A percentile compares a stretch with the other conserved stretches of the same genome.
Conservation (phyloP, 2,329 filamentous ascomycete species). For the Colletotrichum scovillei region DNA sequence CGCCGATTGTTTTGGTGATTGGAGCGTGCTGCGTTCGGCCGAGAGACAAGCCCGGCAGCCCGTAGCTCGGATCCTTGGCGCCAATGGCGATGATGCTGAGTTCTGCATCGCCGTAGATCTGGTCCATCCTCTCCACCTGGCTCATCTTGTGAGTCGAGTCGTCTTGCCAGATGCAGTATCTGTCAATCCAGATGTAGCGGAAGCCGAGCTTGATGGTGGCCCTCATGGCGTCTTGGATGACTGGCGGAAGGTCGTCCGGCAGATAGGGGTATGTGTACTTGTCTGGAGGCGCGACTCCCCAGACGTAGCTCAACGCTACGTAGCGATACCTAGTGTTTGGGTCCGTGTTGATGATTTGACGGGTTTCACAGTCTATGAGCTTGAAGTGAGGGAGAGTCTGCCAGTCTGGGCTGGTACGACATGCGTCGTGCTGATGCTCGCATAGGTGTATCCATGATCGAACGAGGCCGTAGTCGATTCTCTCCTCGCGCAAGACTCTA, state of each 20-base stretch:
- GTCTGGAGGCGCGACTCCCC: conserved; percentile 37
- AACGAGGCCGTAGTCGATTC: background rate
- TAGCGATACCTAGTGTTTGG: conserved; percentile 35
- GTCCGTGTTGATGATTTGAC: conserved; percentile 8
- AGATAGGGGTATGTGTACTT: conserved; percentile 8
- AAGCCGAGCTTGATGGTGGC: conserved; percentile 48
- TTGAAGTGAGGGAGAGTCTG: background rate
- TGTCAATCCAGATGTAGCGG: conserved; percentile 53
- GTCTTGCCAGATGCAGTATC: conserved; percentile 46
- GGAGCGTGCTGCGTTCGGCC: conserved; percentile 44
- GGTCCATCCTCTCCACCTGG: conserved; percentile 49
- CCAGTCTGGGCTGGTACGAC: background rate
- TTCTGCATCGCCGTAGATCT: conserved; percentile 45
- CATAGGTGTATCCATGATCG: conserved; percentile 7
- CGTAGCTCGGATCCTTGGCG: conserved; percentile 47
- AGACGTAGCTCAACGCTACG: conserved; percentile 50
- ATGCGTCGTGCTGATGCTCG: background rate
- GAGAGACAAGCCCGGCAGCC: conserved; percentile 48
- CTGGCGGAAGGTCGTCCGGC: background rate
- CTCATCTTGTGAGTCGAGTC: conserved; percentile 45
- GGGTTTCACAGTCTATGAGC: conserved; percentile 12
- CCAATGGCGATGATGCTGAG: conserved; percentile 52
- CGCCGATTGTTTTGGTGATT: conserved; percentile 37
- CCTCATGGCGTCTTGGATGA: conserved; percentile 40
- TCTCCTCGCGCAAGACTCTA: background rate